Evolutionary conservation across 163 green algal species (phyloP), one percentile per base, ranked within the genome.

Genomic region (Volvox carteri): DNA sequence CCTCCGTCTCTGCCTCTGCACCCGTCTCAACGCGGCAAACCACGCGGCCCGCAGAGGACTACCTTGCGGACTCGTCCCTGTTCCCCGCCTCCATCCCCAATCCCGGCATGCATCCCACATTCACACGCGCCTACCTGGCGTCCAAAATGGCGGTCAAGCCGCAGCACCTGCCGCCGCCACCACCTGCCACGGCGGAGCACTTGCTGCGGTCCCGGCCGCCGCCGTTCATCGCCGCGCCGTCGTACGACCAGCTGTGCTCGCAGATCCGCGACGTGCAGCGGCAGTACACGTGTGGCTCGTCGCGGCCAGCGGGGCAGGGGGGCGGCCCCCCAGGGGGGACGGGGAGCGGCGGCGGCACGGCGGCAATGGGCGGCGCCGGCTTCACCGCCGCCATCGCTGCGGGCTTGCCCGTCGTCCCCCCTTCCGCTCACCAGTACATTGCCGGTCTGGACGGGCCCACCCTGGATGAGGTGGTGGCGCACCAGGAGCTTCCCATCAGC

Each of bases 191-290:
- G 28, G 79, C 87, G 4, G 87, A 91, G 58, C 78, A 91, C 79
- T 72, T 91, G 33, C 44, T 91, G 14, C 67, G 70, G 54, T 86
- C 74, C 0, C 80, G 87, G 28, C 87, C 87, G 42, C 70, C 87
- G 39, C 52, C 80, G 21, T 85, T 89, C 44, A 91, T 91, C 72
- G 80, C 72, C 1, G 87, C 87, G 30, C 87, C 87, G 2, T 84
- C 72, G 33, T 91, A 91, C 80, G 80, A 91, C 60, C 37, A 86
- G 73, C 73, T 91, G 42, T 90, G 89, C 35, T 60, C 35, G 2
- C 89, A 92, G 76, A 88, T 90, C 91, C 60, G 76, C 9, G 79
- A 93, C 30, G 80, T 91, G n/a, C 90, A 91, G 79, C 73, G 56
- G 78, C 87, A 91, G 72, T 89, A 91, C 87, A 91, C 87, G 19